Base-by-base conservation (phyloP, 768 basidiomycete species). In the Leccinum sublutescens region DNA sequence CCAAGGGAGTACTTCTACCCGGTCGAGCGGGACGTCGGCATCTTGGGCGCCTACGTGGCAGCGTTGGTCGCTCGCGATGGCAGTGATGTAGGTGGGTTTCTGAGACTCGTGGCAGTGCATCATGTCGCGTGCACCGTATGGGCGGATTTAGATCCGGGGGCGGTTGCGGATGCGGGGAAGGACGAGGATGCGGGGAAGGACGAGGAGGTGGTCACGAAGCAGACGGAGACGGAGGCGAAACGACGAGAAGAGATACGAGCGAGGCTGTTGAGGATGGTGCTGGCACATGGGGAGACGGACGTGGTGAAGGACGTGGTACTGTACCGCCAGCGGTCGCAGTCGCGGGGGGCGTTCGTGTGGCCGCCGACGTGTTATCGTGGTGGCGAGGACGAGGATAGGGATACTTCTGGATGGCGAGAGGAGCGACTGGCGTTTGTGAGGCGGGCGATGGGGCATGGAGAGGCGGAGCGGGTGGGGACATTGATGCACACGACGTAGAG, bases 41-140 rank as follows among this genome's bases (percentile, higher is more conserved):
- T 95, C 50, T 65, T 94, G 15, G 79, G 82, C 0, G 79, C 82
- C 34, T 91, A 89, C 66, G 76, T 90, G 15, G 78, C 81, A 10
- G 83, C 84, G 38, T 63, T 67, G 57, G 72, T 70, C 0, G 66
- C 61, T 78, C 47, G 77, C 77, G 60, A 47, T 19, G 59, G 60
- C 5, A 33, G 70, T 12, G 64, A 69, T 19, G 62, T 81, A 1
- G 77, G 81, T 5, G 89, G 82, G 0, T 89, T 94, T 66, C 63
- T 89, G 58, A 76, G 82, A 49, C 71, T 86, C 47, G 74, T 95
- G 8, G 90, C 90, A 2, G 65, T 93, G 14, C 92, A 95, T 66
- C 93, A 95, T 66, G 71, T 95, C 23, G 85, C 93, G 11, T 80
- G 80, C 52, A 85, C 79, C 64, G 82, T 93, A 27, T 93, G 92